A percentile compares a stretch with the other conserved stretches of the same genome.
Evolutionary conservation across 768 basidiomycete genomes (phyloP).

Genomic region (Lactarius sanguifluus): DNA sequence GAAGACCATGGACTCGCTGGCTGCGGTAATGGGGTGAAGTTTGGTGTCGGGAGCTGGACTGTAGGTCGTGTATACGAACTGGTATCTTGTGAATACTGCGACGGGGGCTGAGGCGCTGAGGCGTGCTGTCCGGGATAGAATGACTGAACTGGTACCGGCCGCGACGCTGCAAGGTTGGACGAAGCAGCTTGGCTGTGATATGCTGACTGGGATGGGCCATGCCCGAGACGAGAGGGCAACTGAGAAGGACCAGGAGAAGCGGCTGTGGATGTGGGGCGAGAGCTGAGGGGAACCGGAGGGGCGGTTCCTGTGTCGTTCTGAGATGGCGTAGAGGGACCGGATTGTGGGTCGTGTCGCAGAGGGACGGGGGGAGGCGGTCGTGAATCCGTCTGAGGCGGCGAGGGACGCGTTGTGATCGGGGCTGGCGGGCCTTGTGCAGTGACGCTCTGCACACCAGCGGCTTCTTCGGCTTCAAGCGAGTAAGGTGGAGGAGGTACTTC

Average conservation of each 20-base stretch:
- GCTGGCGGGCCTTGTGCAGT: constrained; percentile 12
- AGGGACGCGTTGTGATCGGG: constrained; percentile 22
- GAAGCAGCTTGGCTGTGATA: not conserved
- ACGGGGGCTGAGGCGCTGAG: not conserved
- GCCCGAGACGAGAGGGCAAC: not conserved
- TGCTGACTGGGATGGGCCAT: not conserved
- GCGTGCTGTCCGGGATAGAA: constrained; percentile 10
- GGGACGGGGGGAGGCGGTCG: constrained; percentile 24
- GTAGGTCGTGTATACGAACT: constrained; percentile 3
- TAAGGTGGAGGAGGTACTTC: constrained; percentile 71
- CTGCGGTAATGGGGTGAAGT: not conserved
- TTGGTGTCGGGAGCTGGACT: constrained; percentile 6
- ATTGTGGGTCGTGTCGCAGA: constrained; percentile 1
- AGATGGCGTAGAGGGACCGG: not conserved
- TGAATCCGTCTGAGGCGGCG: constrained; percentile 4
- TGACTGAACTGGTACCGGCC: not conserved
- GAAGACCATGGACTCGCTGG: constrained; percentile 6
- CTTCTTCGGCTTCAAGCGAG: constrained; percentile 48
- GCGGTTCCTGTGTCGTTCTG: constrained; percentile 9
- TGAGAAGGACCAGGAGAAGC: not conserved
- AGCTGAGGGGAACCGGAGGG: constrained; percentile 18
- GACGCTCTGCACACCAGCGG: constrained; percentile 9
- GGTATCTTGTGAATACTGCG: not conserved
- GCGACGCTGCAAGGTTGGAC: constrained; percentile 4
- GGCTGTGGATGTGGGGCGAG: constrained; percentile 16